phyloP scores from a whole-genome alignment of 1,284 basidiomycete genomes.

The Ganoderma boninense region DNA sequence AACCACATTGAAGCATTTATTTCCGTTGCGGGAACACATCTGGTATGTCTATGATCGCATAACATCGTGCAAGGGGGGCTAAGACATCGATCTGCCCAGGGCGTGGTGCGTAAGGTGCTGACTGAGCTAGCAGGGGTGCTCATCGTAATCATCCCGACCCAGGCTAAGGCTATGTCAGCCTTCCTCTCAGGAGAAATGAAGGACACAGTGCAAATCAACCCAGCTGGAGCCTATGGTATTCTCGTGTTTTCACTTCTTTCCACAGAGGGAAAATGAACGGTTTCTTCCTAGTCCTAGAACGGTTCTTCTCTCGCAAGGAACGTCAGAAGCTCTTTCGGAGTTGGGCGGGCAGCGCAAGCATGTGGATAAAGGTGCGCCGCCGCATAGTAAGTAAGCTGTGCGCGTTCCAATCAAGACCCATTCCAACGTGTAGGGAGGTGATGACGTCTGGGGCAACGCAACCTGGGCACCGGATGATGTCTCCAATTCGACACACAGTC shows the following conservation, averaged over 20 bases:
- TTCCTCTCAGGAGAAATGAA: slow-evolving; percentile 96
- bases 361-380: slow-evolving; percentile 85
- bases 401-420: neutral
- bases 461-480: slow-evolving; percentile 83
- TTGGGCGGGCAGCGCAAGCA: slow-evolving; percentile 94
- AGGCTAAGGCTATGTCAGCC: slow-evolving; percentile 96
- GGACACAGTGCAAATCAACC: slow-evolving; percentile 94
- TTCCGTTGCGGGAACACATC: slow-evolving; percentile 88
- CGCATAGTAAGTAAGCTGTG: neutral
- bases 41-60: slow-evolving; percentile 55
- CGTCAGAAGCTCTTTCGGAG: slow-evolving; percentile 91
- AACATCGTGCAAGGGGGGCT: neutral
- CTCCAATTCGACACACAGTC: slow-evolving; percentile 66
- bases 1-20: slow-evolving; percentile 85
- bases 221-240: slow-evolving; percentile 83
- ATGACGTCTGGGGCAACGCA: slow-evolving; percentile 89
- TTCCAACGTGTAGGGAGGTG: slow-evolving; percentile 70
- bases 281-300: slow-evolving; percentile 68
- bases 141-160: neutral
- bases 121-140: neutral
- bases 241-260: neutral
- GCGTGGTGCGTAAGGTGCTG: slow-evolving; percentile 61
- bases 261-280: slow-evolving; percentile 63
- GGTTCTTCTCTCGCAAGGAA: slow-evolving; percentile 92
- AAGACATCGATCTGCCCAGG: slow-evolving; percentile 43